Percentiles rank a stretch among this genome's conserved stretches.
These are phyloP conservation scores for Alopecurus myosuroides DNA, from an alignment of 176 grass and related monocot genomes.

Conservation along the genomic window DNA sequence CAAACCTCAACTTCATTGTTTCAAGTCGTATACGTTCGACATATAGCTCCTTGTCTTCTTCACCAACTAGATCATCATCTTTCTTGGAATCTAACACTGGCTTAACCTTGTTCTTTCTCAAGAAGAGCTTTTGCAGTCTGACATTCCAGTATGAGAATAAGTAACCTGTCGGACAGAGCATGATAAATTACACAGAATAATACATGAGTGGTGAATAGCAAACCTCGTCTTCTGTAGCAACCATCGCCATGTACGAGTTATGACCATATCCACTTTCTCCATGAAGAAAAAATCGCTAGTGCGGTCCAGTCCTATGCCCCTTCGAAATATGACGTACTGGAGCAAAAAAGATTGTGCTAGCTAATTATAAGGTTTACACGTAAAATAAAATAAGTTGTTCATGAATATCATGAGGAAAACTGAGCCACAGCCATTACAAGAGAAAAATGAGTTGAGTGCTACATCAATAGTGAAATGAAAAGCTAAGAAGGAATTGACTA, in stretches of 20 bases:
- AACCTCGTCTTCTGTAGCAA: constrained; percentile 83
- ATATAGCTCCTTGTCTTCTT: constrained; percentile 59
- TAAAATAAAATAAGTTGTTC: neutral
- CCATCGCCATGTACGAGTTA: constrained; percentile 69
- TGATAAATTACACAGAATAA: constrained; percentile 18
- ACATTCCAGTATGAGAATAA: constrained; percentile 11
- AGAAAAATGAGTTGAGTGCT: neutral
- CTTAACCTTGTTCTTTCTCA: constrained; percentile 46
- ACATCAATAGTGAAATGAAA: neutral
- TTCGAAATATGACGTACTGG: constrained; percentile 91
- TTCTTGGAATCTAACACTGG: constrained; percentile 60
- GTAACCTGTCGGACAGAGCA: constrained; percentile 1
- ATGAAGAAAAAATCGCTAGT: constrained; percentile 94
- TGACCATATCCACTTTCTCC: constrained; percentile 92
- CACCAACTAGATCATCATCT: constrained; percentile 64
- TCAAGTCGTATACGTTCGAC: constrained; percentile 89
- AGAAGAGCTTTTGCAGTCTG: constrained; percentile 81
- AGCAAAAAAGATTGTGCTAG: constrained; percentile 27
- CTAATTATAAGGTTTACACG: neutral
- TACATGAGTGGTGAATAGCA: constrained; percentile 13
- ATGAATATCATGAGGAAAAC: neutral
- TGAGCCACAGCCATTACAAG: neutral
- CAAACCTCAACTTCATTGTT: constrained; percentile 83
- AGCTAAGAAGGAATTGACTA: neutral
- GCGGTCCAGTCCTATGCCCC: constrained; percentile 81